Conservation (phyloP, 2,329 filamentous ascomycete species). For the Xenosphaeropsis pyriputrescens region DNA sequence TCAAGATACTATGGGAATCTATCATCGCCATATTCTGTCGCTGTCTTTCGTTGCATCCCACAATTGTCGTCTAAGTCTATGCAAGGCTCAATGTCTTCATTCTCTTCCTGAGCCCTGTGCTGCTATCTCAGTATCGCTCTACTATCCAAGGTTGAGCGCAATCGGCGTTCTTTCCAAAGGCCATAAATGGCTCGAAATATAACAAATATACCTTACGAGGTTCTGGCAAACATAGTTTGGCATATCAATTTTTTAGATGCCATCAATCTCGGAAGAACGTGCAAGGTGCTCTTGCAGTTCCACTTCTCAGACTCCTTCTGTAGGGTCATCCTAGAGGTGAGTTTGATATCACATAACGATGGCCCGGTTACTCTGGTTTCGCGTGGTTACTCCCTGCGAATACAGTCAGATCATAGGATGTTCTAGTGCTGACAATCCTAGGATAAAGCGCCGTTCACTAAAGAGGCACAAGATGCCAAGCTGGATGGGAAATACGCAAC, state of each 20-base stretch:
- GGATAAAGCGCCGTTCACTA: conserved; percentile 12
- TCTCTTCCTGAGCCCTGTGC: too few relatives aligned
- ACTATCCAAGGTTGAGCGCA: too few relatives aligned
- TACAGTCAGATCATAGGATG: neutral
- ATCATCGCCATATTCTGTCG: too few relatives aligned
- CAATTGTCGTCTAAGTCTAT: too few relatives aligned
- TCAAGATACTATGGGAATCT: too few relatives aligned
- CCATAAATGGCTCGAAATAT: too few relatives aligned
- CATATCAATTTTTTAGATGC: conserved; percentile 16
- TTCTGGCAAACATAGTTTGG: conserved; percentile 12
- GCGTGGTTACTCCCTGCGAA: neutral
- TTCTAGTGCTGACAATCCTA: neutral
- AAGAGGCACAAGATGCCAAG: conserved; percentile 10
- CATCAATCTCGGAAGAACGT: conserved; percentile 13
- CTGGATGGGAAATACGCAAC: conserved; percentile 24
- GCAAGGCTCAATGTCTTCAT: too few relatives aligned
- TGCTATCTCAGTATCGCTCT: too few relatives aligned
- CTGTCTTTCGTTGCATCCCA: too few relatives aligned
- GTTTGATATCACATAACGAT: conserved; percentile 4
- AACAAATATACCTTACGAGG: conserved; percentile 15
- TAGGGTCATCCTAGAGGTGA: conserved; percentile 13
- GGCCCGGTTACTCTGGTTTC: neutral
- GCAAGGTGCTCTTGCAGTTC: conserved; percentile 11
- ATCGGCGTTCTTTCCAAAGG: too few relatives aligned
- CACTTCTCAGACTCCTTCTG: conserved; percentile 15